Evolutionary conservation across 768 basidiomycete genomes (phyloP), one percentile per base, ranked within the genome.

Genomic region (Suillus occidentalis): DNA sequence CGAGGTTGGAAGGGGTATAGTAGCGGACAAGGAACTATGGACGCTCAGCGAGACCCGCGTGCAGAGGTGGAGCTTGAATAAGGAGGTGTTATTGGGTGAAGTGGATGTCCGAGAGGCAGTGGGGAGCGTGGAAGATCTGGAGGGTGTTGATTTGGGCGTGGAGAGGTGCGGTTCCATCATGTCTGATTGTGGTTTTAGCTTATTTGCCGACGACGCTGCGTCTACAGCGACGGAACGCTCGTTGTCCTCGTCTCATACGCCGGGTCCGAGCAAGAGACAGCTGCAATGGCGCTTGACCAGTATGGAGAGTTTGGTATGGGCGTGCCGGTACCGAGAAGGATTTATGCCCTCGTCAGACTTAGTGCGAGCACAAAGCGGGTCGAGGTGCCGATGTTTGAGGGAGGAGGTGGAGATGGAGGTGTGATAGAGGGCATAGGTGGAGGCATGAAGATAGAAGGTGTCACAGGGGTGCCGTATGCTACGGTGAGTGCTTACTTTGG

Each of bases 381-480:
- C 77, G 61, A 67, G 73, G 70, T 74, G 22, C 52, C 65, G 22
- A 71, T 74, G 45, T 64, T 67, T n/a, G 69, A 75, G 49, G 67
- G 66, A 8, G 75, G 75, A 71, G 68, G 71, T 13, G 67, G 68
- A 12, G 67, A 70, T 57, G 39, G 39, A 42, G 10, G 58, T 20
- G 40, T 59, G 28, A 59, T 42, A 13, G 58, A 59, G 40, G 58
- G 58, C 28, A 76, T 78, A 6, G 81, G 81, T 13, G 67, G 69
- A 2, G 84, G 88, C 73, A 50, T 55, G 53, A 71, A 74, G 31
- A 81, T 88, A 16, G 75, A 83, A 40, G 79, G 78, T 20, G 77
- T 90, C 43, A 83, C 79, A 49, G 80, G 79, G 40, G 87, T 94
- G 13, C 92, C 92, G 8, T 93, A 92, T 71, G 88, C 92, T 74